Conservation (phyloP, 2,329 filamentous ascomycete genomes). For the Neofusicoccum kwambonambiense region DNA sequence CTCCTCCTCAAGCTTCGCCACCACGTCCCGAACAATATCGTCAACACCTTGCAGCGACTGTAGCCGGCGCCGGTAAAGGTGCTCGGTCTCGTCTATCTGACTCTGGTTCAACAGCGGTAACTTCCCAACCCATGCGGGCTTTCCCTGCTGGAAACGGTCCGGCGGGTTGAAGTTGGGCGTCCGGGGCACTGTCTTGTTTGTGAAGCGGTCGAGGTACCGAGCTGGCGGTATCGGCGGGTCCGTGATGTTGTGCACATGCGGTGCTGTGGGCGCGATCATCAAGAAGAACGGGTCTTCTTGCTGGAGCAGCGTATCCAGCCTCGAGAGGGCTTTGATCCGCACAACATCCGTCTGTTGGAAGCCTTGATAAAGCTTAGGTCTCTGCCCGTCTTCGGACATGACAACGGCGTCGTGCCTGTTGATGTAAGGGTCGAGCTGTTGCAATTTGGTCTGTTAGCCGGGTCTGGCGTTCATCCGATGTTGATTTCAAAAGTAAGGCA, state of each 20-base stretch:
- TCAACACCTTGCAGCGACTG: conserved; percentile 32
- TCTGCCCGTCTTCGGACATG: conserved; percentile 26
- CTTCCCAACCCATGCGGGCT: background rate
- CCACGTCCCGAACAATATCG: conserved; percentile 35
- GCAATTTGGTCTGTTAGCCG: no score
- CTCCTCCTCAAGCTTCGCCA: conserved; percentile 29
- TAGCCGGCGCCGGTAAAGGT: conserved; percentile 23
- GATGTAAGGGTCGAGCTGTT: conserved; percentile 28
- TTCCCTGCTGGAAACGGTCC: background rate
- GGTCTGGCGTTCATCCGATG: no score
- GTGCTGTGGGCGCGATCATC: conserved; percentile 23
- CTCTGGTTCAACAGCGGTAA: conserved; percentile 21
- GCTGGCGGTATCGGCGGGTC: conserved; percentile 19
- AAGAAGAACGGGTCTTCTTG: conserved; percentile 25
- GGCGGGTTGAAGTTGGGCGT: conserved; percentile 27
- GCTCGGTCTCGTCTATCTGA: conserved; percentile 21
- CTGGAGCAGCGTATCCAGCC: background rate
- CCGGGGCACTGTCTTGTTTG: conserved; percentile 5
- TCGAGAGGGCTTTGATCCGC: conserved; percentile 25
- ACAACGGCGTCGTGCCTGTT: conserved; percentile 28
- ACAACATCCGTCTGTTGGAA: conserved; percentile 28
- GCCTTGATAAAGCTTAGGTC: conserved; percentile 24
- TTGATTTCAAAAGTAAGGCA: no score
- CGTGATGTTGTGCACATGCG: conserved; percentile 22
- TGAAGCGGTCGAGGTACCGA: conserved; percentile 23